phyloP scores from a whole-genome alignment of 306 rosid species.

The Astragalus membranaceus region DNA sequence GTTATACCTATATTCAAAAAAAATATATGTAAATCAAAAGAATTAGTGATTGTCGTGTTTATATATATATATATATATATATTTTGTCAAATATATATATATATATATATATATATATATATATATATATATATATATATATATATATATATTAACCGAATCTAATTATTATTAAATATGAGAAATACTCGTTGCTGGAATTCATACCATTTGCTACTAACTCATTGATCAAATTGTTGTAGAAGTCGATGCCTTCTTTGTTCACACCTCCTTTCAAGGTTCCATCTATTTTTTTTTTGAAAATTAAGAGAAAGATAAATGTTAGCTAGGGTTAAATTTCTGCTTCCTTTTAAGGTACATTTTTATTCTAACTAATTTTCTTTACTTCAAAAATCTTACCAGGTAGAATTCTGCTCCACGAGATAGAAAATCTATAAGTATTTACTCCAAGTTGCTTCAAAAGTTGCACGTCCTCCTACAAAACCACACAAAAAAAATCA shows the following conservation, averaged over 20 bases:
- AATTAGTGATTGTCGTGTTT: too few species aligned
- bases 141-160: too few species aligned
- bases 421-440: slow-evolving; percentile 25
- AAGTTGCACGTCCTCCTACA: slow-evolving; percentile 21
- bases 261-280: slow-evolving; percentile 26
- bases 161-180: too few species aligned
- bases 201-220: slow-evolving; percentile 16
- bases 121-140: too few species aligned
- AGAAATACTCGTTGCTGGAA: too few species aligned
- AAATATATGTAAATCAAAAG: not conserved
- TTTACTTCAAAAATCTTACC: not conserved
- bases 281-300: slow-evolving; percentile 14
- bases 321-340: too few species aligned
- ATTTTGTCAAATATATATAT: too few species aligned
- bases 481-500: not conserved
- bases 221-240: slow-evolving; percentile 22
- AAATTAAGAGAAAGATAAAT: not conserved
- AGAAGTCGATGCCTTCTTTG: slow-evolving; percentile 28
- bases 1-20: slow-evolving; percentile 10
- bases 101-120: too few species aligned
- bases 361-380: not conserved
- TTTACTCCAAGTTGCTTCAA: slow-evolving; percentile 24
- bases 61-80: too few species aligned
- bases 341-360: too few species aligned
- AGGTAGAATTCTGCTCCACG: slow-evolving; percentile 31